These are phyloP conservation scores for Penicillium riverlandense DNA, from an alignment of 495 filamentous ascomycete genomes.

Conservation along the genomic window DNA sequence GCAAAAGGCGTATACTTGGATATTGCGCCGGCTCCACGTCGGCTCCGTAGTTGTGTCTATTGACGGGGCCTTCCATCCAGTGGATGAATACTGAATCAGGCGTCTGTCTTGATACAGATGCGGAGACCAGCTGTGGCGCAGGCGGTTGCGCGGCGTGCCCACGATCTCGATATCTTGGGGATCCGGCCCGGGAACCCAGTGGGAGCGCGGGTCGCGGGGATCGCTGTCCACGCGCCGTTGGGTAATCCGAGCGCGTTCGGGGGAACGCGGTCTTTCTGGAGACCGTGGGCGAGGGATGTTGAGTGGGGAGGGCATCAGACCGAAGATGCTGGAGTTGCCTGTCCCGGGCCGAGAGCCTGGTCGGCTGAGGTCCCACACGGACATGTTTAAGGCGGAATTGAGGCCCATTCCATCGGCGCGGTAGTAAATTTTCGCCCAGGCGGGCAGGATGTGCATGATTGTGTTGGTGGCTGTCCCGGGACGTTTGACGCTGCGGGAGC, in stretches of 20 bases:
- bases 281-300: slow-evolving; percentile 16
- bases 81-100: slow-evolving; percentile 18
- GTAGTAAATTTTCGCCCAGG: slow-evolving; percentile 45
- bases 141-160: slow-evolving; percentile 17
- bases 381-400: slow-evolving; percentile 17
- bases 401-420: slow-evolving; percentile 23
- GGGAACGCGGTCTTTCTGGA: slow-evolving; percentile 12
- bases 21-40: slow-evolving; percentile 60
- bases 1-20: slow-evolving; percentile 82
- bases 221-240: slow-evolving; percentile 24
- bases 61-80: slow-evolving; percentile 62
- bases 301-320: slow-evolving; percentile 22
- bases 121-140: slow-evolving; percentile 60
- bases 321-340: slow-evolving; percentile 24
- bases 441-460: slow-evolving; percentile 45
- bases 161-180: slow-evolving; percentile 10
- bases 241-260: slow-evolving; percentile 1
- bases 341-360: slow-evolving; percentile 25
- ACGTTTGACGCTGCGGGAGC: slow-evolving; percentile 26
- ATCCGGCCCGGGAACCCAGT: slow-evolving; percentile 31
- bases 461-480: slow-evolving; percentile 43
- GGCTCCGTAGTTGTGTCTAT: slow-evolving; percentile 53
- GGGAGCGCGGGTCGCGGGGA: slow-evolving; percentile 37
- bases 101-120: slow-evolving; percentile 61
- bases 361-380: slow-evolving; percentile 25